A percentile compares a stretch with the other conserved stretches of the same genome.
phyloP scores from a whole-genome alignment of 192 early-diverging fungal genomes.

The Rhizophagus sp. region DNA sequence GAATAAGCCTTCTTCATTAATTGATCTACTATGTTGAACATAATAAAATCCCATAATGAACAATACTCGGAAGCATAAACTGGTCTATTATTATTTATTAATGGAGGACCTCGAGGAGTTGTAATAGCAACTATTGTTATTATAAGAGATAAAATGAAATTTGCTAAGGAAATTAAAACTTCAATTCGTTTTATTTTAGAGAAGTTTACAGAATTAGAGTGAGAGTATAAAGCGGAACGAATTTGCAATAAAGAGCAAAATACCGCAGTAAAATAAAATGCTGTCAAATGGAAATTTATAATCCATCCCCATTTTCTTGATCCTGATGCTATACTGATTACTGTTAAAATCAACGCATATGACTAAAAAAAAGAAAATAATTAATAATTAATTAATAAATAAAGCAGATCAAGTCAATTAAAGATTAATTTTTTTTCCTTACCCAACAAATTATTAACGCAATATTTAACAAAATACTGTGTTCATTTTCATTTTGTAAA shows the following conservation, averaged over 20 bases:
- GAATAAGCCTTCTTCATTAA: slow-evolving; percentile 30
- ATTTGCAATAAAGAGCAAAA: slow-evolving; percentile 22
- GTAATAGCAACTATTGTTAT: slow-evolving; percentile 32
- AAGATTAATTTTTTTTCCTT: not conserved
- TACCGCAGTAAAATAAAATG: slow-evolving; percentile 31
- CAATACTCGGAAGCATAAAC: slow-evolving; percentile 31
- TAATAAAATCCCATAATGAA: slow-evolving; percentile 37
- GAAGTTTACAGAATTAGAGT: not conserved
- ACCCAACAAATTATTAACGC: slow-evolving; percentile 12
- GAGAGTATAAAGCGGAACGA: slow-evolving; percentile 3
- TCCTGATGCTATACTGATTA: not conserved
- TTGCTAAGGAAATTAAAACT: not conserved
- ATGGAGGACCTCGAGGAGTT: slow-evolving; percentile 36
- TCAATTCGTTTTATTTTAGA: not conserved
- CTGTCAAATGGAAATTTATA: slow-evolving; percentile 36
- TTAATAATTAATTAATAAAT: not conserved
- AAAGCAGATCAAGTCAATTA: not conserved
- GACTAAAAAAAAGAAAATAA: not conserved
- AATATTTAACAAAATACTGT: not conserved
- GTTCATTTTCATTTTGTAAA: not conserved
- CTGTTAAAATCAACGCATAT: not conserved
- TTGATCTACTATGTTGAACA: slow-evolving; percentile 33
- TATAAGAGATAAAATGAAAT: slow-evolving; percentile 8
- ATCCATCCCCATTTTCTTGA: slow-evolving; percentile 36
- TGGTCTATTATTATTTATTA: slow-evolving; percentile 27